These are phyloP conservation scores for Tetrahymena borealis DNA, from an alignment of 73 alveolate species.

Conservation along the genomic window DNA sequence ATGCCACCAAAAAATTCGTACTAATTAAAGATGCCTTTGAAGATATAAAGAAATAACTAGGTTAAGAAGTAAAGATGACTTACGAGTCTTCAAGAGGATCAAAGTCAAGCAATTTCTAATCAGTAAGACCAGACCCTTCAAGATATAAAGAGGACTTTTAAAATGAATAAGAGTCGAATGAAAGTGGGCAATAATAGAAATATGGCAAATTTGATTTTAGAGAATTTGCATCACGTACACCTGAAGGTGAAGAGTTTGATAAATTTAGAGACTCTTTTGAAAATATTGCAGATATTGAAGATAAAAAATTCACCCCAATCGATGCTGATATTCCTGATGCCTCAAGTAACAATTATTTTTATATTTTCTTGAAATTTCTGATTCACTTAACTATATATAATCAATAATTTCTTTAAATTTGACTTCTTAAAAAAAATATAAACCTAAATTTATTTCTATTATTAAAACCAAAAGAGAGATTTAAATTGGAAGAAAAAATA, in stretches of 20 bases:
- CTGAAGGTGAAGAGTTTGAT: constrained; percentile 12
- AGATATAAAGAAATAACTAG: constrained; percentile 1
- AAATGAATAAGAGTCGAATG: background rate
- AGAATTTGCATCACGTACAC: background rate
- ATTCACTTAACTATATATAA: no score
- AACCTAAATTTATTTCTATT: no score
- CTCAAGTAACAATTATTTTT: background rate
- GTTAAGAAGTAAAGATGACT: constrained; percentile 27
- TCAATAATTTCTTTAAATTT: no score
- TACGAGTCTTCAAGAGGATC: constrained; percentile 1
- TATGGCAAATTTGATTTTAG: background rate
- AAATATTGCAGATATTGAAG: constrained; percentile 17
- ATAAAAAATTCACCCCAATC: constrained; percentile 13
- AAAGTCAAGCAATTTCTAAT: constrained; percentile 1
- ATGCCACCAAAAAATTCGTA: background rate
- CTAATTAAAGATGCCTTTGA: constrained; percentile 20
- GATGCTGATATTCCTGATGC: constrained; percentile 42
- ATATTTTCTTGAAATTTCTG: no score
- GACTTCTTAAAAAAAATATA: no score
- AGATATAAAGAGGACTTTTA: constrained; percentile 8
- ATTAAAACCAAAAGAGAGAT: no score
- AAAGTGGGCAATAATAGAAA: background rate
- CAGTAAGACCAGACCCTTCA: constrained; percentile 8
- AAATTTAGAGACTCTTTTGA: constrained; percentile 1
- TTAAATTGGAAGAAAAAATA: background rate